Percentiles rank a stretch among this genome's conserved stretches.
Conservation (phyloP, 2,329 filamentous ascomycete genomes). For the Ascochyta pisi region DNA sequence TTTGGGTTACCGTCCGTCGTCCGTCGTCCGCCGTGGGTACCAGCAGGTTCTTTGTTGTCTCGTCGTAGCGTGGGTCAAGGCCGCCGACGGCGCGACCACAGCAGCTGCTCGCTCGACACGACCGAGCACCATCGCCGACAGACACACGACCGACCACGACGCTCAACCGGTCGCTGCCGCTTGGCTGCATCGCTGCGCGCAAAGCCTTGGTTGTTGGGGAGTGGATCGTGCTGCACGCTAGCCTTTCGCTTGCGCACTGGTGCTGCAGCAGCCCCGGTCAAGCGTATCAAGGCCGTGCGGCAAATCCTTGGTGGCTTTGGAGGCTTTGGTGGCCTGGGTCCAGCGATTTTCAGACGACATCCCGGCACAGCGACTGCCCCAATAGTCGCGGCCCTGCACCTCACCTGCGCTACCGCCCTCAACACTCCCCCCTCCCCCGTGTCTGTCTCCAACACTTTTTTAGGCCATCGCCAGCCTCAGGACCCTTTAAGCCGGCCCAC, state of each 20-base stretch:
- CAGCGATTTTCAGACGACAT: slow-evolving; percentile 37
- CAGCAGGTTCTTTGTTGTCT: slow-evolving; percentile 22
- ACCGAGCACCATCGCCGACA: too few relatives aligned
- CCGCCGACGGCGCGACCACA: slow-evolving; percentile 11
- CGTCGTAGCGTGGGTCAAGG: background rate
- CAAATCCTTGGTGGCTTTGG: slow-evolving; percentile 23
- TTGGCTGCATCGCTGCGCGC: slow-evolving; percentile 34
- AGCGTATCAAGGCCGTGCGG: slow-evolving; percentile 16
- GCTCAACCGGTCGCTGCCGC: slow-evolving; percentile 38
- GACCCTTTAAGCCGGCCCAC: slow-evolving; percentile 39
- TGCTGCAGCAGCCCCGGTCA: slow-evolving; percentile 24
- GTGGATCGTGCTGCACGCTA: slow-evolving; percentile 36
- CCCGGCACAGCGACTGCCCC: slow-evolving; percentile 37
- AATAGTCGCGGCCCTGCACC: slow-evolving; percentile 44
- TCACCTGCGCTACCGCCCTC: slow-evolving; percentile 42
- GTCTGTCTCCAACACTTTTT: slow-evolving; percentile 33
- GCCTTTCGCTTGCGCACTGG: slow-evolving; percentile 39
- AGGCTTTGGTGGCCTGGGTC: slow-evolving; percentile 24
- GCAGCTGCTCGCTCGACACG: slow-evolving; percentile 1
- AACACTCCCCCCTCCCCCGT: slow-evolving; percentile 36
- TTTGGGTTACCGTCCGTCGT: slow-evolving; percentile 14
- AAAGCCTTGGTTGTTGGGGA: slow-evolving; percentile 45
- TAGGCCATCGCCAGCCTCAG: slow-evolving; percentile 45
- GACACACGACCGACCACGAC: too few relatives aligned
- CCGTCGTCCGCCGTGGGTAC: slow-evolving; percentile 3